Evolutionary conservation across 2,329 filamentous ascomycete species (phyloP).

Genomic region (Colletotrichum tropicale): DNA sequence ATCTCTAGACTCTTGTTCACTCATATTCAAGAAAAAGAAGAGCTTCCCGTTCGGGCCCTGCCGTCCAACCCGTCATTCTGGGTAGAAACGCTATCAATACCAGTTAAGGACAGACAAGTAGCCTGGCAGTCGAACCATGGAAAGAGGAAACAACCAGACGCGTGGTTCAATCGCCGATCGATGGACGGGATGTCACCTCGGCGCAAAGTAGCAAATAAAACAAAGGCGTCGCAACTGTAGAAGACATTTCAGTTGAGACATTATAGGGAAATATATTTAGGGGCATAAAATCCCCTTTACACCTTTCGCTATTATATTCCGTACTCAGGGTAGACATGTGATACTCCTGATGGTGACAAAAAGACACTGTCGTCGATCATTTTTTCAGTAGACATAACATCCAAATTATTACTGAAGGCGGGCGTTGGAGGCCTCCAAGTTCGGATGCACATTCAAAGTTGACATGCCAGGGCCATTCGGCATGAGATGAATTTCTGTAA

Average conservation of each 20-base stretch:
- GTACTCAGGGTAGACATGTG: not conserved
- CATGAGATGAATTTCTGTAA: not conserved
- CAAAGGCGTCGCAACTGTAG: not conserved
- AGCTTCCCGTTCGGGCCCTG: fast-evolving
- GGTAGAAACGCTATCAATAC: not conserved
- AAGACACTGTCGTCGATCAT: not conserved
- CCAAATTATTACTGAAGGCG: not conserved
- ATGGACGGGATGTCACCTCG: fast-evolving
- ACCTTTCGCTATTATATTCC: fast-evolving
- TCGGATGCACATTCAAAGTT: not conserved
- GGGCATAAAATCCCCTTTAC: fast-evolving
- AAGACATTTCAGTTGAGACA: not conserved
- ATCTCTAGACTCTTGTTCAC: not conserved
- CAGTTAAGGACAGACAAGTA: not conserved
- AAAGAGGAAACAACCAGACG: not conserved
- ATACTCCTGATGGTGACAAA: not conserved
- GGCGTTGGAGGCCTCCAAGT: not conserved
- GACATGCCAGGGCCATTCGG: not conserved
- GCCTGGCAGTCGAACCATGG: fast-evolving
- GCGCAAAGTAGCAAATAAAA: not conserved
- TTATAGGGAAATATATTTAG: fast-evolving
- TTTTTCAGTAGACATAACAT: not conserved
- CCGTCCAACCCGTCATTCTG: not conserved
- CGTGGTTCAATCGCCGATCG: not conserved
- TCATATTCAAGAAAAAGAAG: not conserved